Percentiles rank a stretch among this genome's conserved stretches.
Conservation (phyloP, 306 rosid genomes). For the Albizia julibrissin region DNA sequence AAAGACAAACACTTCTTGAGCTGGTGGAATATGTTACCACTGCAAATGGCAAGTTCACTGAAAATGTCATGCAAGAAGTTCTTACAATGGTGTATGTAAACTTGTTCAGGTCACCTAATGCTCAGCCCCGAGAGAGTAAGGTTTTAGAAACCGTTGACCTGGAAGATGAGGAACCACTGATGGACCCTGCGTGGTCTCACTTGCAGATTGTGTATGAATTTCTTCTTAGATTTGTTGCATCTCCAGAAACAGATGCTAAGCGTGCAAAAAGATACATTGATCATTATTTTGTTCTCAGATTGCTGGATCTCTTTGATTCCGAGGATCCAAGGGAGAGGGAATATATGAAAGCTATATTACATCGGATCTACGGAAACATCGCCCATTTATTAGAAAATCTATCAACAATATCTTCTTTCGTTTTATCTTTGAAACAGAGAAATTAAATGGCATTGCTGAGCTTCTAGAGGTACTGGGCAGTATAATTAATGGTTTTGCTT, state of each 20-base stretch:
- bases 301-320: not conserved
- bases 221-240: constrained; percentile 4
- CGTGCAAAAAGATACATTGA: not conserved
- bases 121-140: constrained; percentile 75
- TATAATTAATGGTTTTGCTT: constrained; percentile 35
- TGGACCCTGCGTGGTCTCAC: constrained; percentile 92
- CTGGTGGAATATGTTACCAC: constrained; percentile 71
- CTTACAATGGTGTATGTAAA: constrained; percentile 66
- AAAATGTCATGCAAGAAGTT: constrained; percentile 66
- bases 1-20: constrained; percentile 68
- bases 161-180: constrained; percentile 82
- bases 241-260: constrained; percentile 3
- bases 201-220: constrained; percentile 59
- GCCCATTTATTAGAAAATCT: constrained; percentile 77
- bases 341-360: constrained; percentile 69
- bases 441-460: constrained; percentile 47
- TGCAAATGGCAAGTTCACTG: constrained; percentile 63
- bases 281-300: constrained; percentile 12
- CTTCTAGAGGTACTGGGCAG: constrained; percentile 14
- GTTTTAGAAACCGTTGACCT: constrained; percentile 64
- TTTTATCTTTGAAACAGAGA: constrained; percentile 57
- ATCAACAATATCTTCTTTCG: constrained; percentile 61
- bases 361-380: constrained; percentile 70
- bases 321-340: constrained; percentile 41
- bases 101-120: constrained; percentile 67